A percentile compares a stretch with the other conserved stretches of the same genome.
Evolutionary conservation across 2,329 filamentous ascomycete genomes (phyloP).

Genomic region (Aspergillus uvarum): DNA sequence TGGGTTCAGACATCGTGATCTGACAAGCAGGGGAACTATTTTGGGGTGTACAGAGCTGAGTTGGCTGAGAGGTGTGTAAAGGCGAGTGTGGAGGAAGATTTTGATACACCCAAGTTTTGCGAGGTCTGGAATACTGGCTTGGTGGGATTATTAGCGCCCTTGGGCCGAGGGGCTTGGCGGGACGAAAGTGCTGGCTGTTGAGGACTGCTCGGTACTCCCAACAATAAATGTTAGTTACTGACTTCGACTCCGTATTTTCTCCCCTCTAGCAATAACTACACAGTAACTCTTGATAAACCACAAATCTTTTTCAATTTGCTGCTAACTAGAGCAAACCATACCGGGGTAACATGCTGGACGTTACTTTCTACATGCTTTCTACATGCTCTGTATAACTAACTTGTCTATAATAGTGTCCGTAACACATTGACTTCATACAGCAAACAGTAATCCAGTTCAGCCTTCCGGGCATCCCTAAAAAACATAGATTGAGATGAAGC

Average conservation of each 20-base stretch:
- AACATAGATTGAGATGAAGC: too few relatives aligned
- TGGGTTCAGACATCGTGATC: constrained; percentile 63
- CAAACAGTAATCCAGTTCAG: too few relatives aligned
- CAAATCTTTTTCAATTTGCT: too few relatives aligned
- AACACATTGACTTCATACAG: too few relatives aligned
- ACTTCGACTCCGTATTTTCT: too few relatives aligned
- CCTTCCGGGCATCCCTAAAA: too few relatives aligned
- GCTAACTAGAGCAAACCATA: too few relatives aligned
- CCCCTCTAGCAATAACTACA: background rate
- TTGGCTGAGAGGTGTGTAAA: constrained; percentile 25
- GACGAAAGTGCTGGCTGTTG: constrained; percentile 32
- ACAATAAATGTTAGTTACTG: constrained; percentile 22
- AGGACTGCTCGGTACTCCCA: constrained; percentile 31
- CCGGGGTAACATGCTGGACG: too few relatives aligned
- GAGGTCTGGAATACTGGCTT: constrained; percentile 37
- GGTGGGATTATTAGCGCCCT: constrained; percentile 45
- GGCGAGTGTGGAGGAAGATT: constrained; percentile 36
- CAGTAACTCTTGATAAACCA: too few relatives aligned
- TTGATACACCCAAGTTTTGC: constrained; percentile 38
- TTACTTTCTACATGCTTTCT: too few relatives aligned
- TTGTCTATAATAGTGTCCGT: too few relatives aligned
- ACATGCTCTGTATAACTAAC: too few relatives aligned
- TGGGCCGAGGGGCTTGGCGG: constrained; percentile 44
- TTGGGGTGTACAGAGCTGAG: constrained; percentile 13
- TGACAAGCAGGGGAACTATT: constrained; percentile 10